These are phyloP conservation scores for Fraxinus ornus DNA, from an alignment of 305 asterid species.

Conservation along the genomic window DNA sequence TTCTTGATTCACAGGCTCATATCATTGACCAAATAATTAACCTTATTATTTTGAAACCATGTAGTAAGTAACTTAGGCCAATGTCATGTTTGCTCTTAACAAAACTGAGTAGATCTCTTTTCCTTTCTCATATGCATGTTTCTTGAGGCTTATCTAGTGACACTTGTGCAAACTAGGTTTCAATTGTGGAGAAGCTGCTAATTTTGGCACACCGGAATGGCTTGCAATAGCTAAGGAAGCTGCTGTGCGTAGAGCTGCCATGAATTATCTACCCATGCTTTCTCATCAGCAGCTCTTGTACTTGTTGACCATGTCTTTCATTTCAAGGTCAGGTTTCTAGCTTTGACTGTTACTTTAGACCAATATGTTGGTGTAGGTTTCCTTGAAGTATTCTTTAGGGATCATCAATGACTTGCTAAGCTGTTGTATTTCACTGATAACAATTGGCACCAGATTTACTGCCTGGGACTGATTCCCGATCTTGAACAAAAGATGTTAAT, in stretches of 20 bases:
- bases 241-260: conserved; percentile 96
- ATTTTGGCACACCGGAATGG: conserved; percentile 94
- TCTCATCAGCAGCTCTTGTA: conserved; percentile 94
- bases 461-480: conserved; percentile 8
- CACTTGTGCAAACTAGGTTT: conserved; percentile 49
- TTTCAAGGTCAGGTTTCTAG: conserved; percentile 63
- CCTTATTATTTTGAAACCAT: conserved; percentile 14
- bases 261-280: conserved; percentile 98
- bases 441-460: background rate
- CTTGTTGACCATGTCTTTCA: conserved; percentile 92
- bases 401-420: background rate
- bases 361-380: background rate
- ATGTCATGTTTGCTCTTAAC: background rate
- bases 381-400: background rate
- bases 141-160: background rate
- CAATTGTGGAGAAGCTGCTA: conserved; percentile 99
- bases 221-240: conserved; percentile 96
- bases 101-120: background rate
- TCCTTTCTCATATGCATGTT: background rate
- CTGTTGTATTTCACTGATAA: background rate
- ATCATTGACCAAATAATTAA: background rate
- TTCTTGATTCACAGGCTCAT: background rate
- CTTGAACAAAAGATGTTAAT: background rate
- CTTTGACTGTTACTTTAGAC: conserved; percentile 20
- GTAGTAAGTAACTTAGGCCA: conserved; percentile 4